These are phyloP conservation scores for Paramyrothecium sp. DNA, from an alignment of 2,329 filamentous ascomycete genomes.

Conservation along the genomic window DNA sequence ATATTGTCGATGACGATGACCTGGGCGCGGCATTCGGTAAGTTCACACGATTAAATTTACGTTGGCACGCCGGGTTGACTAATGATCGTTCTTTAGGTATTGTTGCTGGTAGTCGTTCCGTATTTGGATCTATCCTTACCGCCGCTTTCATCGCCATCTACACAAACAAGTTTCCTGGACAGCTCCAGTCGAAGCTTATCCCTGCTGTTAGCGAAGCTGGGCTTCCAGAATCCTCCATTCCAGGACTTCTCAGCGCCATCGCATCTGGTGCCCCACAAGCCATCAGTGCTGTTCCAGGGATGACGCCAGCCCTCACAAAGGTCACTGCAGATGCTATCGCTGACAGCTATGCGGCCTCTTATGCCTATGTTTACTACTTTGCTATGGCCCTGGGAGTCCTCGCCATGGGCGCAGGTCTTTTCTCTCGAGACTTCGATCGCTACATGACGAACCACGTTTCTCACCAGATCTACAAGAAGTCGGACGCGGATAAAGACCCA, in stretches of 20 bases:
- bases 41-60: neutral
- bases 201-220: conserved; percentile 12
- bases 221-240: conserved; percentile 7
- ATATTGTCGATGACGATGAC: conserved; percentile 12
- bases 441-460: conserved; percentile 15
- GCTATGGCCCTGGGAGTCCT: conserved; percentile 11
- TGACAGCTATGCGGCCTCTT: conserved; percentile 11
- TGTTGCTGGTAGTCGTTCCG: conserved; percentile 9
- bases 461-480: conserved; percentile 13
- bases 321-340: conserved; percentile 7
- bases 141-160: conserved; percentile 12
- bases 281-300: conserved; percentile 12
- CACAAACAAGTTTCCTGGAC: conserved; percentile 13
- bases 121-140: conserved; percentile 12
- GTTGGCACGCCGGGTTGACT: neutral
- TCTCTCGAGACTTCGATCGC: conserved; percentile 13
- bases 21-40: conserved; percentile 15
- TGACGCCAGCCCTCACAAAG: conserved; percentile 10
- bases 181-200: conserved; percentile 8
- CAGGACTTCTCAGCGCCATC: neutral
- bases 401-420: conserved; percentile 9
- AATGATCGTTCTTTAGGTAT: conserved; percentile 6
- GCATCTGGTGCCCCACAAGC: conserved; percentile 6
- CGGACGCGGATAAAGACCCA: conserved; percentile 11
- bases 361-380: conserved; percentile 15